phyloP scores from a whole-genome alignment of 1,284 basidiomycete genomes.

The Cryptococcus sp. region DNA sequence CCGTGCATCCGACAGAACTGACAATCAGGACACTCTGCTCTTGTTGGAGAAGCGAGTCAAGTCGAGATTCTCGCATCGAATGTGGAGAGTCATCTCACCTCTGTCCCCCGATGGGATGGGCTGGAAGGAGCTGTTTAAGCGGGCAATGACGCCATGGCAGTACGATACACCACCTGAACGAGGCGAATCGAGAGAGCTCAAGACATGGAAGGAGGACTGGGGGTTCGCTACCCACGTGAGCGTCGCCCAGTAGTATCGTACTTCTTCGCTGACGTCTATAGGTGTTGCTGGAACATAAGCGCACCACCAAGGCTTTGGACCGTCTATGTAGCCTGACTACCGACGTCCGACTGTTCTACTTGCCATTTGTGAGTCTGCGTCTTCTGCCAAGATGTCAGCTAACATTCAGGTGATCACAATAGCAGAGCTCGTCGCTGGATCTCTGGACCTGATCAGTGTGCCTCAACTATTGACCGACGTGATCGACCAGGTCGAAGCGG shows the following conservation, averaged over 20 bases:
- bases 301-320: constrained; percentile 26
- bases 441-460: constrained; percentile 28
- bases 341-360: constrained; percentile 60
- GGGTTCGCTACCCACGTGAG: constrained; percentile 52
- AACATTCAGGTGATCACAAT: constrained; percentile 29
- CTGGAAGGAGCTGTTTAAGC: constrained; percentile 54
- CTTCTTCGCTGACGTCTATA: no score
- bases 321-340: constrained; percentile 63
- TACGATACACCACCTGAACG: constrained; percentile 14
- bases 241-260: no score
- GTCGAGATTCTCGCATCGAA: constrained; percentile 86
- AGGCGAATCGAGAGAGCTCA: constrained; percentile 29
- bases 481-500: constrained; percentile 31
- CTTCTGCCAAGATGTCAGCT: neutral
- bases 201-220: constrained; percentile 52
- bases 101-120: constrained; percentile 42
- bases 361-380: constrained; percentile 64
- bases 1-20: neutral
- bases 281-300: constrained; percentile 4
- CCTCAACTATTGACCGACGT: constrained; percentile 16
- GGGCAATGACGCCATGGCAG: constrained; percentile 47
- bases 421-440: constrained; percentile 15
- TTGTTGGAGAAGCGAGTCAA: constrained; percentile 90
- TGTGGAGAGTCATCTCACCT: constrained; percentile 67
- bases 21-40: constrained; percentile 66